Conservation (phyloP, 805 yeast genomes). For the Kodamaea kaohsiungensis region DNA sequence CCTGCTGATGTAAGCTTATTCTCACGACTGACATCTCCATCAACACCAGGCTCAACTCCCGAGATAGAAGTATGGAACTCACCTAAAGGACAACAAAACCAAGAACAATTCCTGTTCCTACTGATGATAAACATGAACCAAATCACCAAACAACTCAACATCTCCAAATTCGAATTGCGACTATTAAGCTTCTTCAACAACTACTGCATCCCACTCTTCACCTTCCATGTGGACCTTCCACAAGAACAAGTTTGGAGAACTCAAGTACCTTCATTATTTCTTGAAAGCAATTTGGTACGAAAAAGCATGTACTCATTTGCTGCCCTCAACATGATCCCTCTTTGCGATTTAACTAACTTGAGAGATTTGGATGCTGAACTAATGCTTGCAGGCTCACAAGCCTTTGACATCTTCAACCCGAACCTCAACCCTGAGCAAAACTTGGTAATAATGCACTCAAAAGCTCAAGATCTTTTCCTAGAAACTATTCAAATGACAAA, state of each 20-base stretch:
- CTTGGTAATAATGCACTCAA: conserved; percentile 16
- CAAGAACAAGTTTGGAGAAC: conserved; percentile 27
- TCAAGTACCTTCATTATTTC: conserved; percentile 27
- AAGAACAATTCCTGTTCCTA: neutral
- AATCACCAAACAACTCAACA: conserved; percentile 19
- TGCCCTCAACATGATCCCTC: conserved; percentile 27
- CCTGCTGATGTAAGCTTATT: neutral
- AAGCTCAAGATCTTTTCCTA: conserved; percentile 26
- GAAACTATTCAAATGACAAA: conserved; percentile 17
- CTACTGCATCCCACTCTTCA: conserved; percentile 28
- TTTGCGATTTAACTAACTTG: conserved; percentile 19
- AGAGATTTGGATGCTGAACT: conserved; percentile 8
- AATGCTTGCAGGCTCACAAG: neutral
- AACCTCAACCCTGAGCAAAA: neutral
- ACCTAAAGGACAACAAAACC: neutral
- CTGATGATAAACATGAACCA: conserved; percentile 14
- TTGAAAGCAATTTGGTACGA: conserved; percentile 26
- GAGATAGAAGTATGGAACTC: neutral
- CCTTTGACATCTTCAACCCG: neutral
- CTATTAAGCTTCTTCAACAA: conserved; percentile 29
- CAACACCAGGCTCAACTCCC: neutral
- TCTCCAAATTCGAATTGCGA: conserved; percentile 25
- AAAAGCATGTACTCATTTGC: conserved; percentile 26
- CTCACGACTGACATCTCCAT: neutral
- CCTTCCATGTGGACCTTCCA: conserved; percentile 22